Base-by-base conservation (phyloP, 495 filamentous ascomycete species). In the Penicillium argentinense region DNA sequence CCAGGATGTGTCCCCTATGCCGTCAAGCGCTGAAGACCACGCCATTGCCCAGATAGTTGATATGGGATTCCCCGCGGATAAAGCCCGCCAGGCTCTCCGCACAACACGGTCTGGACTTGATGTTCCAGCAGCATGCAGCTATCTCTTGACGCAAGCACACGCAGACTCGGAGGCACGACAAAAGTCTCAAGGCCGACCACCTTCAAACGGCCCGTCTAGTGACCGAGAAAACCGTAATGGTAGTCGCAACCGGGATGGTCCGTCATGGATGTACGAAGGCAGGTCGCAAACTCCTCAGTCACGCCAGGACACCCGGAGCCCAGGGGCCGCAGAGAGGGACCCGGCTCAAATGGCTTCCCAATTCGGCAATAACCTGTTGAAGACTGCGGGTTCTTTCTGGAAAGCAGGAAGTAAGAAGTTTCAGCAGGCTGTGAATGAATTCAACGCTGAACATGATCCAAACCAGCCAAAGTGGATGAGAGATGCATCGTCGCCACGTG, bases 401-500 rank as follows among this genome's bases (percentile, higher is more conserved):
- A 98, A 96, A 63, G 85, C 84, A 5, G 85, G 91, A 2, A 89
- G 88, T 54, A 97, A 95, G 66, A 92, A 87, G 60, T 82, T 97
- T n/a, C 91, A 95, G 58, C 90, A 90, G 62, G 93, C 89, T 11
- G 88, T 98, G 11, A 81, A 88, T 12, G 93, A 98, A 14, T 86
- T 97, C 51, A 91, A 96, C 54, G 64, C 76, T 1, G 85, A 87
- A n/a, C 76, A 82, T 21, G 93, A 96, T 61, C 74, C 88, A 2
- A 89, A 63, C 58, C 88, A 96, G 59, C 93, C 93, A 1, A 92
- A 88, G 55, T 98, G 93, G 93, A 95, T 98, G 92, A 80, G 82
- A 54, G 87, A 89, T 41, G 72, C 78, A 17, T 72, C 75, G 19
- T 51, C 68, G 41, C 71, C 56, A 42, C 63, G 38, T n/a, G 63